phyloP scores from a whole-genome alignment of 257 asterid species.

The Ajuga chamaepitys region DNA sequence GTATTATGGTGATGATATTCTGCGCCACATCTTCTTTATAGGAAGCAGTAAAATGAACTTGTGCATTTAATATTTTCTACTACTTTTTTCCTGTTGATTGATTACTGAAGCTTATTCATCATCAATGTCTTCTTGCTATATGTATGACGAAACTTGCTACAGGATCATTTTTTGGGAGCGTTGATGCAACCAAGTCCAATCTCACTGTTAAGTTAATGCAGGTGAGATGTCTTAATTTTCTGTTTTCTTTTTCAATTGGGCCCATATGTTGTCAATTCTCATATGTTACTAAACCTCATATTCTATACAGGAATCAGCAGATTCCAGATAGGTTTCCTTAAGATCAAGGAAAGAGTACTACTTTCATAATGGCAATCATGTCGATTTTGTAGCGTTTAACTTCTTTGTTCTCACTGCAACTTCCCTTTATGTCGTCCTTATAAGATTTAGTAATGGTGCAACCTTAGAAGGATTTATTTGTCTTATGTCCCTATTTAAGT shows the following conservation, averaged over 20 bases:
- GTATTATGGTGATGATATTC: background rate
- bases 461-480: background rate
- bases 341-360: background rate
- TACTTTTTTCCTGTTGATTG: background rate
- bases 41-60: background rate
- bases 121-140: background rate
- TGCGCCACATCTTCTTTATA: background rate
- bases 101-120: background rate
- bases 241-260: background rate
- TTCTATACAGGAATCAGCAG: background rate
- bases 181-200: slow-evolving; percentile 63
- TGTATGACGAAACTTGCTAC: slow-evolving; percentile 16
- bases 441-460: background rate
- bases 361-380: background rate
- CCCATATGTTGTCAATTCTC: background rate
- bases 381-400: background rate
- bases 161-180: slow-evolving; percentile 84
- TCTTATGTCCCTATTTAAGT: background rate
- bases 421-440: background rate
- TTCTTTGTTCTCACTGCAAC: background rate
- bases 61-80: background rate
- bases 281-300: background rate
- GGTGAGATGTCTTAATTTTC: slow-evolving; percentile 41
- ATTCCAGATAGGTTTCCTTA: background rate
- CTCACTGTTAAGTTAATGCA: slow-evolving; percentile 83